These are phyloP conservation scores for Wickerhamiella azyma DNA, from an alignment of 805 yeast genomes.

Conservation along the genomic window DNA sequence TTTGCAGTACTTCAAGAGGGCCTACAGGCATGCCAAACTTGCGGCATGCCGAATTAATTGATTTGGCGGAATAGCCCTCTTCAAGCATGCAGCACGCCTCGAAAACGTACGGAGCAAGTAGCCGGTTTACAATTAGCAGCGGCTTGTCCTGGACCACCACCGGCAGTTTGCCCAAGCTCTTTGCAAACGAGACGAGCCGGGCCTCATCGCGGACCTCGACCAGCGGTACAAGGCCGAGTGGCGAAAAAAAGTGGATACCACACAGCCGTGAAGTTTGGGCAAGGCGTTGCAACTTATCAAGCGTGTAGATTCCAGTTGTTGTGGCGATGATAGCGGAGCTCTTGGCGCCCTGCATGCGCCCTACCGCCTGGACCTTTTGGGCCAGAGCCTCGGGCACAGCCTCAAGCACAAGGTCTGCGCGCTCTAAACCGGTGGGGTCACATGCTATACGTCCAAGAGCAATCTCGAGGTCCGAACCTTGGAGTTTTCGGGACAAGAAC, in stretches of 20 bases:
- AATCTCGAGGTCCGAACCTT: background rate
- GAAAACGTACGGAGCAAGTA: slow-evolving; percentile 33
- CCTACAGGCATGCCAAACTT: slow-evolving; percentile 7
- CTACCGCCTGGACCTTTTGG: background rate
- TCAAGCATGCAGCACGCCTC: slow-evolving; percentile 88
- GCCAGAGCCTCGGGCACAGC: slow-evolving; percentile 1
- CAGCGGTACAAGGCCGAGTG: slow-evolving; percentile 1
- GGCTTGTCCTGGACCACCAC: background rate
- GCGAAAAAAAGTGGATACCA: slow-evolving; percentile 6
- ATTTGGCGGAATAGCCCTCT: slow-evolving; percentile 68
- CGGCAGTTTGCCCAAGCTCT: slow-evolving; percentile 2
- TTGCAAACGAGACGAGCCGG: slow-evolving; percentile 3
- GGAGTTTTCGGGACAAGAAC: background rate
- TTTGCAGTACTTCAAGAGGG: background rate
- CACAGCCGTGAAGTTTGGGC: background rate
- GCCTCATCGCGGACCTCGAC: slow-evolving; percentile 4
- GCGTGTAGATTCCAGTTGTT: slow-evolving; percentile 3
- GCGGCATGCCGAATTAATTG: background rate
- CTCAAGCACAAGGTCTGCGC: slow-evolving; percentile 5
- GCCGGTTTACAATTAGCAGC: background rate
- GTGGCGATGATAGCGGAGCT: background rate
- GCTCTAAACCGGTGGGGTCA: background rate
- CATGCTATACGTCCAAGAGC: background rate
- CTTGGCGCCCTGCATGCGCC: background rate
- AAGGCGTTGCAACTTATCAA: background rate